A percentile compares a stretch with the other conserved stretches of the same genome.
phyloP scores from a whole-genome alignment of 169 alveolate genomes.

The Eimeria necatrix region DNA sequence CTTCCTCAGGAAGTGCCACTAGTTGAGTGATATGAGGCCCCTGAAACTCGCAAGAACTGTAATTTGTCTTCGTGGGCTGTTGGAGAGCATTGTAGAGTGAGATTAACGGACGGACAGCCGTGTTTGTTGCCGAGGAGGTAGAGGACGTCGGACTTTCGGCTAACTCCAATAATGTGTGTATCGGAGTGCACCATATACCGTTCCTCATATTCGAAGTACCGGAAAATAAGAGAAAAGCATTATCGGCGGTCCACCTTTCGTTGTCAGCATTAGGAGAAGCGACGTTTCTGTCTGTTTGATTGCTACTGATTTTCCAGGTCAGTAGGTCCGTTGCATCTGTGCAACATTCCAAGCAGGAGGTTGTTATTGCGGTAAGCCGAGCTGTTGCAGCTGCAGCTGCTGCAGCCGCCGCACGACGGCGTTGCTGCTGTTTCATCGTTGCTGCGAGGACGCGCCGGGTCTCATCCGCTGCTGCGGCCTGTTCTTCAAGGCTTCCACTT shows the following conservation, averaged over 20 bases:
- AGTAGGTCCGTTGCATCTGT: neutral
- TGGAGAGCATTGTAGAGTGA: constrained; percentile 48
- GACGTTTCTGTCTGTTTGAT: too few species aligned
- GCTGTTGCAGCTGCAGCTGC: constrained; percentile 58
- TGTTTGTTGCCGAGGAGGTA: neutral
- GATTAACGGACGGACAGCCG: constrained; percentile 25
- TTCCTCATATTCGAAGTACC: constrained; percentile 42
- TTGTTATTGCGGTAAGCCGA: constrained; percentile 62
- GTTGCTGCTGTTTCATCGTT: constrained; percentile 64
- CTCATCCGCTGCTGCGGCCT: constrained; percentile 33
- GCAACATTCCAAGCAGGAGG: neutral
- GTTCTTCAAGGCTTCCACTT: constrained; percentile 15
- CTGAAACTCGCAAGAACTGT: neutral
- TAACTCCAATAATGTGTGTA: constrained; percentile 5
- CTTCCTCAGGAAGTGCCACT: neutral
- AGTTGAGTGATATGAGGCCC: constrained; percentile 56
- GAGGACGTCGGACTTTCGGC: neutral
- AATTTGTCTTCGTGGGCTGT: constrained; percentile 37
- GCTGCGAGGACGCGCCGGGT: constrained; percentile 65
- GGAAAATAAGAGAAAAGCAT: constrained; percentile 18
- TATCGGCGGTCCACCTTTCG: neutral
- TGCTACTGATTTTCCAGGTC: constrained; percentile 14
- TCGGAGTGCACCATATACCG: constrained; percentile 65
- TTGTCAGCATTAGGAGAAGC: neutral
- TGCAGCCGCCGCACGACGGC: constrained; percentile 60